Evolutionary conservation across 768 basidiomycete species (phyloP).

Genomic region (Suillus discolor): DNA sequence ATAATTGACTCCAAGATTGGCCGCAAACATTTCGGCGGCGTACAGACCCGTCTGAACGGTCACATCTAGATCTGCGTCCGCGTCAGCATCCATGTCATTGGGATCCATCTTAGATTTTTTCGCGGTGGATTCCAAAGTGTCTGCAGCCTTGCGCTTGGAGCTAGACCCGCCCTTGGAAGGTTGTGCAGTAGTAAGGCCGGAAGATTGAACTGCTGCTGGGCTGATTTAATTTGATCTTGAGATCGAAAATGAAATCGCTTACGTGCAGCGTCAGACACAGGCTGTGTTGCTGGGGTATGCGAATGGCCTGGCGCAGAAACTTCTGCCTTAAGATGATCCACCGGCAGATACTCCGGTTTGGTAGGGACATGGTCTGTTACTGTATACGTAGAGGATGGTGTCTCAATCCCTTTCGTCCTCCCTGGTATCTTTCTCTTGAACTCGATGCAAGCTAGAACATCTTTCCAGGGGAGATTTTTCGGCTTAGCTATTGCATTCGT

Average conservation of each 20-base stretch:
- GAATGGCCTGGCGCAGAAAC: background rate
- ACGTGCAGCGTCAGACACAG: background rate
- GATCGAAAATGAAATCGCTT: background rate
- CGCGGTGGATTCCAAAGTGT: background rate
- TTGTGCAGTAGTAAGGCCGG: background rate
- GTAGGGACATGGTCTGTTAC: background rate
- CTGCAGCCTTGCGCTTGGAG: background rate
- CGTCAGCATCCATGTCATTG: background rate
- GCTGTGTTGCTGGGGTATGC: background rate
- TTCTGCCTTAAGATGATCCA: background rate
- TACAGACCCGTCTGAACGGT: background rate
- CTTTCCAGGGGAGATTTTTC: background rate
- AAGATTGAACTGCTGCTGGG: background rate
- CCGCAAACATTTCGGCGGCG: background rate
- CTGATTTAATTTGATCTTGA: background rate
- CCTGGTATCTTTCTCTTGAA: too few relatives aligned
- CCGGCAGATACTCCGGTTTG: background rate
- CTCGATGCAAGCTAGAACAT: background rate
- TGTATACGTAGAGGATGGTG: background rate
- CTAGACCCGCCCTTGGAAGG: background rate
- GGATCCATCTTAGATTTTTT: background rate
- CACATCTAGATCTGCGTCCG: background rate
- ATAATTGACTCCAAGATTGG: background rate
- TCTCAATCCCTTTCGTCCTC: background rate
- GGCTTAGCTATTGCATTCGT: background rate